phyloP scores from a whole-genome alignment of 805 yeast species.

The Grigorovia humatica region DNA sequence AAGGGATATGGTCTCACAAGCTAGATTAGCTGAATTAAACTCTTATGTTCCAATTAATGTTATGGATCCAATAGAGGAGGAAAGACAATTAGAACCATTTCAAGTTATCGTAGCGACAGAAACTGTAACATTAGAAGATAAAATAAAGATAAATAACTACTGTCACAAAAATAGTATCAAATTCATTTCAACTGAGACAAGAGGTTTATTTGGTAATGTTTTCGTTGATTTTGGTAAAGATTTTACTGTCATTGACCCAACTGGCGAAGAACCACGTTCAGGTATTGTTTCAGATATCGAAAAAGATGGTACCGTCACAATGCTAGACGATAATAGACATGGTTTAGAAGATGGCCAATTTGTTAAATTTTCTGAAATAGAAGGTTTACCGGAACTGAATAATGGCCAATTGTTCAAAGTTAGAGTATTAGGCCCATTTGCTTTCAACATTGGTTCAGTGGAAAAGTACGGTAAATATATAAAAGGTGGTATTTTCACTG shows the following conservation, averaged over 20 bases:
- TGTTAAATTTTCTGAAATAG: slow-evolving; percentile 78
- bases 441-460: slow-evolving; percentile 58
- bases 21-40: slow-evolving; percentile 71
- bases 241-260: slow-evolving; percentile 72
- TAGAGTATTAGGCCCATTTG: slow-evolving; percentile 88
- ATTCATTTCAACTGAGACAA: slow-evolving; percentile 69
- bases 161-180: slow-evolving; percentile 68
- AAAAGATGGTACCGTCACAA: slow-evolving; percentile 80
- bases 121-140: slow-evolving; percentile 54
- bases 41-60: slow-evolving; percentile 80
- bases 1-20: slow-evolving; percentile 63
- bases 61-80: slow-evolving; percentile 43
- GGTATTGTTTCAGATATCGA: slow-evolving; percentile 91
- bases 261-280: slow-evolving; percentile 83
- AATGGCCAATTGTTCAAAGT: slow-evolving; percentile 66
- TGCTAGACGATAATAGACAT: slow-evolving; percentile 85
- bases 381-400: slow-evolving; percentile 67
- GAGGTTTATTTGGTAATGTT: slow-evolving; percentile 80
- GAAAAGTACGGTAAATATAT: slow-evolving; percentile 53
- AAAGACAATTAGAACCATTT: slow-evolving; percentile 40
- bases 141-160: slow-evolving; percentile 60
- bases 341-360: slow-evolving; percentile 87
- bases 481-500: slow-evolving; percentile 84
- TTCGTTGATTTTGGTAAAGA: slow-evolving; percentile 85
- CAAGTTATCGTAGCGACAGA: slow-evolving; percentile 84